phyloP scores from a whole-genome alignment of 2,329 filamentous ascomycete genomes.

The Alternaria sp. region DNA sequence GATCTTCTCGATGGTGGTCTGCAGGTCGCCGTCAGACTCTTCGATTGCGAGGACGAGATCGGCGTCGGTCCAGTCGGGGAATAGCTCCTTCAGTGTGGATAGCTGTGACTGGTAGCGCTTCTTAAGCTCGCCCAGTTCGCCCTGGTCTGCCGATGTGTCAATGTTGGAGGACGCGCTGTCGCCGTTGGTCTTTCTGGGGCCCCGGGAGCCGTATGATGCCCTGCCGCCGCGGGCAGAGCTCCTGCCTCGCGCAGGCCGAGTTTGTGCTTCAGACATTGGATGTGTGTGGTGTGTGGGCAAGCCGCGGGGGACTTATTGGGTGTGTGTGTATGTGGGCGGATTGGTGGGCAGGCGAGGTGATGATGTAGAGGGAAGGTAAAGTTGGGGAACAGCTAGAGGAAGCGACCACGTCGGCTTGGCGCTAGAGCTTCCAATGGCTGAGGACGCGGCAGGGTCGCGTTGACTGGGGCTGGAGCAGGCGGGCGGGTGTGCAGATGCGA shows the following conservation, averaged over 20 bases:
- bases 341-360: conserved; percentile 34
- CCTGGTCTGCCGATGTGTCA: conserved; percentile 76
- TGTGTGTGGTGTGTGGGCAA: conserved; percentile 51
- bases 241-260: conserved; percentile 87
- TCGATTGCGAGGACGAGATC: conserved; percentile 92
- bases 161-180: conserved; percentile 67
- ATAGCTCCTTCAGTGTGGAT: conserved; percentile 85
- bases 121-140: conserved; percentile 90
- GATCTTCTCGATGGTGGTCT: conserved; percentile 77
- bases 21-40: conserved; percentile 80
- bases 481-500: conserved; percentile 14
- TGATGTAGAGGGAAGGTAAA: conserved; percentile 42
- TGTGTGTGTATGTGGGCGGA: conserved; percentile 29
- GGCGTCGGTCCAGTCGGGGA: conserved; percentile 93
- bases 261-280: conserved; percentile 92
- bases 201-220: conserved; percentile 67
- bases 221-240: conserved; percentile 86
- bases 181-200: conserved; percentile 68
- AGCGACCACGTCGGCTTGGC: conserved; percentile 39
- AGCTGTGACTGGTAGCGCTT: conserved; percentile 84
- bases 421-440: conserved; percentile 24
- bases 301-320: conserved; percentile 25
- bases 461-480: conserved; percentile 16
- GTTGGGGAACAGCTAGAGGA: conserved; percentile 39
- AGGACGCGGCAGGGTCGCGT: conserved; percentile 30